Percentiles rank a stretch among this genome's conserved stretches.
phyloP scores from a whole-genome alignment of 495 filamentous ascomycete species.

The Penicillium daleae region DNA sequence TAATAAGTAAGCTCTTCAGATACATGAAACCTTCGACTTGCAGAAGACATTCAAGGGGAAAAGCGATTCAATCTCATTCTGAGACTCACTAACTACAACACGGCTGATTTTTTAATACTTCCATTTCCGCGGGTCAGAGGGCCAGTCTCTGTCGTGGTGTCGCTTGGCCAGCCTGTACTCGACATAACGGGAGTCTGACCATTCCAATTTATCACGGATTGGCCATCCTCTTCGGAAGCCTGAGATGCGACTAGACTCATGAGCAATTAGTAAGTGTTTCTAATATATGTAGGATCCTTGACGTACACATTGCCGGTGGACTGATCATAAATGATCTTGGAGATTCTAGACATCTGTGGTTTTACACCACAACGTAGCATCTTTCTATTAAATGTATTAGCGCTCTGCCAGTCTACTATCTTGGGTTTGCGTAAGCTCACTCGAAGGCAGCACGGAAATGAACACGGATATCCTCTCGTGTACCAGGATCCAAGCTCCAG shows the following conservation, averaged over 20 bases:
- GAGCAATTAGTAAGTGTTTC: conserved; percentile 18
- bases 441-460: conserved; percentile 21
- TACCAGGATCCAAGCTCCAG: conserved; percentile 21
- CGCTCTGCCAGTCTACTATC: neutral
- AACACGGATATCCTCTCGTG: conserved; percentile 18
- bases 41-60: no score
- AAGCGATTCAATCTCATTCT: no score
- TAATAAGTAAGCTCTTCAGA: no score
- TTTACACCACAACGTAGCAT: conserved; percentile 15
- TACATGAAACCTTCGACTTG: no score
- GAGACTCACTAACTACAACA: no score
- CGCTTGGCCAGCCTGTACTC: neutral
- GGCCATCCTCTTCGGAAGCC: conserved; percentile 1
- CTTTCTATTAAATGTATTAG: conserved; percentile 21
- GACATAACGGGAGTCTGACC: neutral
- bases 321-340: conserved; percentile 27
- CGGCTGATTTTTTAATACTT: no score
- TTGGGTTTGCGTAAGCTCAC: conserved; percentile 17
- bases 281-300: conserved; percentile 1
- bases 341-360: conserved; percentile 15
- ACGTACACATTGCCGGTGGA: conserved; percentile 23
- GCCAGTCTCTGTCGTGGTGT: no score
- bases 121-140: no score
- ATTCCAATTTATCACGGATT: neutral
- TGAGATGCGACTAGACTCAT: neutral